Conservation (phyloP, 2,329 filamentous ascomycete species). For the Calonectria pauciramosa region DNA sequence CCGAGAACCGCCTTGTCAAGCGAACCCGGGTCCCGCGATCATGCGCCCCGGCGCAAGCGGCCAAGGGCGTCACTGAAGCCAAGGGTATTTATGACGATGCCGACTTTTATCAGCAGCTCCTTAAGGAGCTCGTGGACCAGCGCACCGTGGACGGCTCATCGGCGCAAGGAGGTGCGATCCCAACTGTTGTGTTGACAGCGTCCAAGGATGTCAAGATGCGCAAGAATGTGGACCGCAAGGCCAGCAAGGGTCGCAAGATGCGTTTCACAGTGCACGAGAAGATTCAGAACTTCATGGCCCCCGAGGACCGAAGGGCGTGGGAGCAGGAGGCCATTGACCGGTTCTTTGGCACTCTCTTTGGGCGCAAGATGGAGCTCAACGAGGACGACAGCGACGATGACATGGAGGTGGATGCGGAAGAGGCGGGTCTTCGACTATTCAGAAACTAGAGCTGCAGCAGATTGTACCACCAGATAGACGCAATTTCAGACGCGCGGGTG, state of each 20-base stretch:
- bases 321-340: constrained; percentile 82
- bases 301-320: constrained; percentile 86
- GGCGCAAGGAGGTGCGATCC: constrained; percentile 59
- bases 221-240: constrained; percentile 90
- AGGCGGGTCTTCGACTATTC: constrained; percentile 68
- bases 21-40: constrained; percentile 80
- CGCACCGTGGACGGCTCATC: constrained; percentile 78
- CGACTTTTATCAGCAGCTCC: constrained; percentile 92
- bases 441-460: constrained; percentile 50
- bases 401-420: constrained; percentile 67
- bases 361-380: constrained; percentile 75
- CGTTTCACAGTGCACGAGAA: constrained; percentile 97
- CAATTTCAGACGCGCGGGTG: constrained; percentile 26
- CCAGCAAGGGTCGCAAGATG: constrained; percentile 95
- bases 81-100: constrained; percentile 88
- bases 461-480: constrained; percentile 22
- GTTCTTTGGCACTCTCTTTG: constrained; percentile 82
- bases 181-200: constrained; percentile 74
- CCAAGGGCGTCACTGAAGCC: constrained; percentile 69
- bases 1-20: constrained; percentile 74
- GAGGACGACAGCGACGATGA: constrained; percentile 69
- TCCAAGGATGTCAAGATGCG: constrained; percentile 84
- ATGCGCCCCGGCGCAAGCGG: constrained; percentile 79
- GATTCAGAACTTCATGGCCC: constrained; percentile 97
- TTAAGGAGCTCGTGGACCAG: constrained; percentile 94